Evolutionary conservation across 2,329 filamentous ascomycete species (phyloP), one percentile per base, ranked within the genome.

Genomic region (Trichophyton verrucosum): DNA sequence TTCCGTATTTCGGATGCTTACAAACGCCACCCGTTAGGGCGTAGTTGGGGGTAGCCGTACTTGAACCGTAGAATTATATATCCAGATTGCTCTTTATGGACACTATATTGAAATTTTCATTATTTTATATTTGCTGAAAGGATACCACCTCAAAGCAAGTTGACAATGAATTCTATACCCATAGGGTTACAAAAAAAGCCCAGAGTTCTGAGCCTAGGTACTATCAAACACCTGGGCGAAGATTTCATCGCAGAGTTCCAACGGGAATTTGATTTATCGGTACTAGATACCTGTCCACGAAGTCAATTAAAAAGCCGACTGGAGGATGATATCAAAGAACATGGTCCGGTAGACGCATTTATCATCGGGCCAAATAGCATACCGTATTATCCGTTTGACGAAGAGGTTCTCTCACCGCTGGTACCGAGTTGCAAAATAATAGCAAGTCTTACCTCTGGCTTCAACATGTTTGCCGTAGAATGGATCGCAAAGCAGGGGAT

Each of bases 301-400:
- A 64, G 68, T 7, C 69, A 77, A 62, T 72, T 74, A 0, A 65
- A 74, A 17, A 61, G 68, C 1, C 64, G 68, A 58, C 67, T 80
- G 0, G 76, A 76, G 2, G 66, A 68, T 3, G 66, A 73, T 60
- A 69, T 77, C 11, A 62, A 66, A 1, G 42, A 47, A 17, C 27
- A 67, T 6, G 77, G 78, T 0, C 76, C 77, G 0, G 73, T 79
- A 20, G 76, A 79, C 49, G 79, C 75, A 0, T 75, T 81, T 59
- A 72, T 81, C 59, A 72, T 80, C 60, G 73, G 76, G 17, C 78
- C 81, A 73, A 78, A 78, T 8, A 78, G 76, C 1, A 70, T 71
- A 5, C 76, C 76, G 0, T 81, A 76, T 59, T 77, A 80, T 60
- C 78, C 78, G 0, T 80, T 81, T 60, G 73, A 80, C 61, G 69